Percentiles rank a stretch among this genome's conserved stretches.
phyloP scores from a whole-genome alignment of 331 rosid genomes.

The Pyracantha coccinea region DNA sequence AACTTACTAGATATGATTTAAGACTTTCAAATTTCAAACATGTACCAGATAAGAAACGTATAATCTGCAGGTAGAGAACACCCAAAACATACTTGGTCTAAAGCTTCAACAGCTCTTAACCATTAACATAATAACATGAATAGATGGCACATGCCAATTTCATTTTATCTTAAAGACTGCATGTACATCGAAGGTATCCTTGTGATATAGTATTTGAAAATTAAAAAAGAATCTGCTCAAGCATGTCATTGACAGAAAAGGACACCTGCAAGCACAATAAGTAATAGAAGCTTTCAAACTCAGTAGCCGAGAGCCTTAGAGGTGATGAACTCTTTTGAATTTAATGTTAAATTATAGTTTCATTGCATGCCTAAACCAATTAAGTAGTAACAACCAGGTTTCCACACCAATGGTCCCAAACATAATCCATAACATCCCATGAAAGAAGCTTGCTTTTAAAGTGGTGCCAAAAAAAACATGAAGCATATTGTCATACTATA shows the following conservation, averaged over 20 bases:
- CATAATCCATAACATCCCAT: conserved; percentile 14
- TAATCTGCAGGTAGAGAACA: no score
- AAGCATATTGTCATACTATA: neutral
- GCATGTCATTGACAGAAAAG: conserved; percentile 5
- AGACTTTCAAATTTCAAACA: no score
- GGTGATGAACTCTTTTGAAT: neutral
- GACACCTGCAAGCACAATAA: neutral
- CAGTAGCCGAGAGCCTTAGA: neutral
- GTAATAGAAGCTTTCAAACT: neutral
- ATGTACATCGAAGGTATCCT: neutral
- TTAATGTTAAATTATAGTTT: neutral
- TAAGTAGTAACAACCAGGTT: neutral
- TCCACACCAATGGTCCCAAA: conserved; percentile 2
- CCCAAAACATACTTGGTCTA: no score
- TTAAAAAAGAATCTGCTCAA: neutral
- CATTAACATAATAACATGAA: neutral
- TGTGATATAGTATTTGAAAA: neutral
- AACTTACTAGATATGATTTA: no score
- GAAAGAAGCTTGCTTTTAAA: conserved; percentile 9
- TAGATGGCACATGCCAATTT: neutral
- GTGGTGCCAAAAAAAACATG: conserved; percentile 6
- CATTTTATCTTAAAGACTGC: neutral
- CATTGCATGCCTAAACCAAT: neutral
- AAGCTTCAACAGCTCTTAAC: no score
- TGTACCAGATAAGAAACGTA: no score